These are phyloP conservation scores for Ophiosphaerella herpotricha DNA, from an alignment of 2,329 filamentous ascomycete genomes.

Conservation along the genomic window DNA sequence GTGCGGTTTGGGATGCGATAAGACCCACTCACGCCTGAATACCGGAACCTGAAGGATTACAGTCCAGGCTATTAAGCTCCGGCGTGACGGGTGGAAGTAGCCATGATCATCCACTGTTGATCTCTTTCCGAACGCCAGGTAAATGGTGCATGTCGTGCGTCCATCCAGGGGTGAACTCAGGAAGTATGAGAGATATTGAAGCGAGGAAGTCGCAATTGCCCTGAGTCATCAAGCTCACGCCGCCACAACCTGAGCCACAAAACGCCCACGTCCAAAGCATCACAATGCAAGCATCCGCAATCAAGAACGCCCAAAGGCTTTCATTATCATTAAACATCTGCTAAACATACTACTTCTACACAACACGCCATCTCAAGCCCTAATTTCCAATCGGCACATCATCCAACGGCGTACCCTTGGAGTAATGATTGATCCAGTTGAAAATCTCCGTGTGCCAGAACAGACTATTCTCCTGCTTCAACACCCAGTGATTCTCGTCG, in stretches of 20 bases:
- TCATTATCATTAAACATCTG: slow-evolving; percentile 4
- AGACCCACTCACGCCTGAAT: too few species aligned
- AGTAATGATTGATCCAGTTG: slow-evolving; percentile 47
- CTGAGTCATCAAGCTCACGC: too few species aligned
- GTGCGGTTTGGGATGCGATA: too few species aligned
- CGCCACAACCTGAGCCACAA: too few species aligned
- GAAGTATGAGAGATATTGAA: too few species aligned
- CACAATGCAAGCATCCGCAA: too few species aligned
- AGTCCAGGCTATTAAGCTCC: too few species aligned
- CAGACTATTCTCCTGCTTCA: slow-evolving; percentile 87
- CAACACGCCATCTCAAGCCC: neutral
- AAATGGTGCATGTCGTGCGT: slow-evolving; percentile 1
- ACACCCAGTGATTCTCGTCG: slow-evolving; percentile 78
- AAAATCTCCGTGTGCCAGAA: slow-evolving; percentile 75
- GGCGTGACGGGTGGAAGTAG: too few species aligned
- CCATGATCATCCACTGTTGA: neutral
- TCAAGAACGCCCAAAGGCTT: neutral
- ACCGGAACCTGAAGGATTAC: too few species aligned
- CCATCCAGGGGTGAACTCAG: too few species aligned
- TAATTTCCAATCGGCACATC: slow-evolving; percentile 37
- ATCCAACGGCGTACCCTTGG: slow-evolving; percentile 37
- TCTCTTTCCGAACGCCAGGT: slow-evolving; percentile 12
- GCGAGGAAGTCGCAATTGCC: too few species aligned
- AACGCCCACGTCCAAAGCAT: too few species aligned
- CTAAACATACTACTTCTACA: neutral